Percentiles rank a stretch among this genome's conserved stretches.
These are phyloP conservation scores for Elaphomyces granulatus DNA, from an alignment of 495 filamentous ascomycete genomes.

Conservation along the genomic window DNA sequence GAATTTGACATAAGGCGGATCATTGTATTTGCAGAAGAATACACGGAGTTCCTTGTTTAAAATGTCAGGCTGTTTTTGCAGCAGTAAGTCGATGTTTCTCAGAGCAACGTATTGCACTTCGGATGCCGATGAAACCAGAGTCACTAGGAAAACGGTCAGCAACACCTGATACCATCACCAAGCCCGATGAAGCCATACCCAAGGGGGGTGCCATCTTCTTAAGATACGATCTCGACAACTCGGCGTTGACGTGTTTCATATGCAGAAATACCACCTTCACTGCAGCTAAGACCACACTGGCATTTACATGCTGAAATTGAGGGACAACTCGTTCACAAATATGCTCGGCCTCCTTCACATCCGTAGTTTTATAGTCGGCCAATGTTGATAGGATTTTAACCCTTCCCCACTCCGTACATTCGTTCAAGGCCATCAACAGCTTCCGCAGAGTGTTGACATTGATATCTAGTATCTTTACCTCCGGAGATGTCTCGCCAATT, in stretches of 20 bases:
- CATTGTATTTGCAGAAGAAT: constrained; percentile 99
- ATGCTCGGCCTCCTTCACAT: constrained; percentile 93
- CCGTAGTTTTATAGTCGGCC: constrained; percentile 70
- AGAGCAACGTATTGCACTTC: constrained; percentile 97
- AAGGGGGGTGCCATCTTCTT: constrained; percentile 98
- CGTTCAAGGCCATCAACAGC: constrained; percentile 89
- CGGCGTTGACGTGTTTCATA: constrained; percentile 70
- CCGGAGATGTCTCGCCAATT: constrained; percentile 79
- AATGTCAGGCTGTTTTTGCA: constrained; percentile 93
- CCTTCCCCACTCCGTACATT: constrained; percentile 98
- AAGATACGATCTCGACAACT: constrained; percentile 66
- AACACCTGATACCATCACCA: constrained; percentile 10
- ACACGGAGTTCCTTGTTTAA: constrained; percentile 93
- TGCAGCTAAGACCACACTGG: constrained; percentile 87
- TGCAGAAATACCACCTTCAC: constrained; percentile 97
- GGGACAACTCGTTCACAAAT: constrained; percentile 94
- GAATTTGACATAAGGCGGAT: constrained; percentile 93
- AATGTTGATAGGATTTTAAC: constrained; percentile 86
- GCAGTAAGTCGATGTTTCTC: constrained; percentile 84
- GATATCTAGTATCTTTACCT: constrained; percentile 73
- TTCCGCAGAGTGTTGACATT: constrained; percentile 76
- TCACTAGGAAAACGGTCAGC: constrained; percentile 46
- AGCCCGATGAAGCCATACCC: constrained; percentile 38
- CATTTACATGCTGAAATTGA: constrained; percentile 98
- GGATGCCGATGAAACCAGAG: constrained; percentile 84